Conservation (phyloP, 495 filamentous ascomycete genomes). For the Xylaria acuta region DNA sequence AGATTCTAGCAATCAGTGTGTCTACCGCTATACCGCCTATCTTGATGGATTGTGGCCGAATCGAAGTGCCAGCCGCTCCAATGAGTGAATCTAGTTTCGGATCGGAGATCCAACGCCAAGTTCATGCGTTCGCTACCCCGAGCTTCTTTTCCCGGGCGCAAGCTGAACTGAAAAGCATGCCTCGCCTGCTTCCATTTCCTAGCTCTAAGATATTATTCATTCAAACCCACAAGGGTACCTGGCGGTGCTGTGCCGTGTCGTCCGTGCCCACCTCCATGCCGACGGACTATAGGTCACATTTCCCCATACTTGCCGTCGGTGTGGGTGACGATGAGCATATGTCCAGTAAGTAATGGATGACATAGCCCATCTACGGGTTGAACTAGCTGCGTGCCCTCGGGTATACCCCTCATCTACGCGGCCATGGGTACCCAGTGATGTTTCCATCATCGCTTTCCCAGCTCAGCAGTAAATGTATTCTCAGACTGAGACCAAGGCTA, state of each 20-base stretch:
- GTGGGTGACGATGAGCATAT: neutral
- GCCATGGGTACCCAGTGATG: neutral
- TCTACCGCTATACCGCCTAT: neutral
- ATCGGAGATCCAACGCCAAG: slow-evolving; percentile 21
- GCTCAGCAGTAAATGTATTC: neutral
- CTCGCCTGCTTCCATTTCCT: neutral
- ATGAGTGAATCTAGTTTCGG: neutral
- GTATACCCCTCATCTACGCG: neutral
- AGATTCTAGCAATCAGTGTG: neutral
- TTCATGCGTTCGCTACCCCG: slow-evolving; percentile 15
- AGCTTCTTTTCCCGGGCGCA: neutral
- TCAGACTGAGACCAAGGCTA: neutral
- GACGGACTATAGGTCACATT: neutral
- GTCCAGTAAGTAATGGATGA: neutral
- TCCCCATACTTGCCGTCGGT: slow-evolving; percentile 16
- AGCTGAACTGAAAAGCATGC: slow-evolving; percentile 5
- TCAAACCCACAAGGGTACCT: neutral
- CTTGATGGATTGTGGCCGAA: neutral
- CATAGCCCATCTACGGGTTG: neutral
- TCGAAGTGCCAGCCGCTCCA: neutral
- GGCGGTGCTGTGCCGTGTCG: neutral
- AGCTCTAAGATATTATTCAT: neutral
- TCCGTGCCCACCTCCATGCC: slow-evolving; percentile 3
- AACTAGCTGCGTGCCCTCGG: neutral
- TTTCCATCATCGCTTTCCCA: neutral